These are phyloP conservation scores for Cladosporium sphaerospermum DNA, from an alignment of 2,329 filamentous ascomycete genomes.

Conservation along the genomic window DNA sequence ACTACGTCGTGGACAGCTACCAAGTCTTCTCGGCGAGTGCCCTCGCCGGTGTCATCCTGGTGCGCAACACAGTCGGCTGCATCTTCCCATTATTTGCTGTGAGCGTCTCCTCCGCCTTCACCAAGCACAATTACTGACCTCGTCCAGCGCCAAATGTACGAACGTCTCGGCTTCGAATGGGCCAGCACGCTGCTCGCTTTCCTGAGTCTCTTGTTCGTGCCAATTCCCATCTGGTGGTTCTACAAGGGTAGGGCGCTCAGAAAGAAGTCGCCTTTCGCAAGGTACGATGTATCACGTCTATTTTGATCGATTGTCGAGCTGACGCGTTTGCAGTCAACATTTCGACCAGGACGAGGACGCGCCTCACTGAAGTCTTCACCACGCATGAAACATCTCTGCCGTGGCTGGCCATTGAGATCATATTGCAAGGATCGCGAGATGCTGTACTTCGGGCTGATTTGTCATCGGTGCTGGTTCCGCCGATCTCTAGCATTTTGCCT, in stretches of 20 bases:
- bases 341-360: constrained; percentile 9
- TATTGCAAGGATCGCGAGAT: no score
- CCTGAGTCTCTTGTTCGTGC: constrained; percentile 32
- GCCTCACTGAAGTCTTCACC: not conserved
- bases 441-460: no score
- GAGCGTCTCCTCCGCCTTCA: not conserved
- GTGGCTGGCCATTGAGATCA: no score
- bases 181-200: constrained; percentile 41
- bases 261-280: constrained; percentile 6
- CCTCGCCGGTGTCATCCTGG: constrained; percentile 33
- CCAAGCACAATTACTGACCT: not conserved
- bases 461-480: no score
- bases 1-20: constrained; percentile 45
- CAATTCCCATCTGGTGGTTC: constrained; percentile 10
- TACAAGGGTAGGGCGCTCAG: constrained; percentile 8
- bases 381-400: no score
- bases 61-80: constrained; percentile 31
- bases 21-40: constrained; percentile 38
- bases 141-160: constrained; percentile 14
- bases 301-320: not conserved
- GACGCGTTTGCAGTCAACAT: not conserved
- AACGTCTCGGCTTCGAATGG: constrained; percentile 39
- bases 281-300: not conserved
- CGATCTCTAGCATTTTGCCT: no score
- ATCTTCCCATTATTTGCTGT: constrained; percentile 29